Conservation (phyloP, 2,329 filamentous ascomycete species). For the Stemphylium lycopersici region DNA sequence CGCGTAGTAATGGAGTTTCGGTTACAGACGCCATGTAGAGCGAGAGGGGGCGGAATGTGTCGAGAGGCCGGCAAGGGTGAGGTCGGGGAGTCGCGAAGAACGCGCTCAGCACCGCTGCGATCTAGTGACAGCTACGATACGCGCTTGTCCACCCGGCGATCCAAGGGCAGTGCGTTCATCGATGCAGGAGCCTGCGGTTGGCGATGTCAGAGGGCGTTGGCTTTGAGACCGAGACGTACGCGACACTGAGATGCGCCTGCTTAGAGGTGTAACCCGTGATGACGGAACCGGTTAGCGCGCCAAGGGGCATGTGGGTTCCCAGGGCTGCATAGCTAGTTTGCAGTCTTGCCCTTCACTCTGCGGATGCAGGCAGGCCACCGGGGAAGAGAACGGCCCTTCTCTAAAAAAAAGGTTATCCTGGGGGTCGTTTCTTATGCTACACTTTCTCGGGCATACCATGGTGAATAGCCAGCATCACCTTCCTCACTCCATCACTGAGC, state of each 20-base stretch:
- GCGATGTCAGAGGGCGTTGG: conserved; percentile 25
- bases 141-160: conserved; percentile 37
- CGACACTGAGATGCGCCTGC: conserved; percentile 20
- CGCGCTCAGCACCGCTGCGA: conserved; percentile 35
- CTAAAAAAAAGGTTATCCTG: too few species aligned
- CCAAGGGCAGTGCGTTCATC: conserved; percentile 30
- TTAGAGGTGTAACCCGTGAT: conserved; percentile 22
- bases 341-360: conserved; percentile 5
- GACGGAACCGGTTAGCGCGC: conserved; percentile 14
- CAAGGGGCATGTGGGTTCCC: conserved; percentile 12
- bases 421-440: too few species aligned
- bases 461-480: too few species aligned
- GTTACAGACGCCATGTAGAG: conserved; percentile 45
- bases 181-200: conserved; percentile 17
- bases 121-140: conserved; percentile 30
- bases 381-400: background rate
- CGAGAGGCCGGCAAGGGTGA: conserved; percentile 32
- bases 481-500: too few species aligned
- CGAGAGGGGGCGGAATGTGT: conserved; percentile 29
- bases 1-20: conserved; percentile 46
- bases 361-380: background rate
- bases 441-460: too few species aligned
- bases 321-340: conserved; percentile 6
- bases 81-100: conserved; percentile 24
- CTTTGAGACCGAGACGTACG: conserved; percentile 20